Conservation (phyloP, 805 yeast genomes). For the Saturnispora zaruensis region DNA sequence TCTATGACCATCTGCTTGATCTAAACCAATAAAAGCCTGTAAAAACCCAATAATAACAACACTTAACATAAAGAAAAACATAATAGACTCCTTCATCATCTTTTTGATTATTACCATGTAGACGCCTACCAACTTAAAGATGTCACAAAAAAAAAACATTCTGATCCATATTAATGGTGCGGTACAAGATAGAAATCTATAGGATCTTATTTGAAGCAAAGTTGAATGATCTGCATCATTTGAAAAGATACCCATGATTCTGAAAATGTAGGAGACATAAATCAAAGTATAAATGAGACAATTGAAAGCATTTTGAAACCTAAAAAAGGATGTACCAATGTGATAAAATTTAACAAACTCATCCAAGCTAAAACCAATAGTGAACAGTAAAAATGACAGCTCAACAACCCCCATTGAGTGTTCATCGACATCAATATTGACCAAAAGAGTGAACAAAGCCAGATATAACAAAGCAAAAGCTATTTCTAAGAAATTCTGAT, state of each 20-base stretch:
- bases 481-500: conserved; percentile 70
- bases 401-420: conserved; percentile 40
- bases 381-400: conserved; percentile 50
- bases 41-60: conserved; percentile 72
- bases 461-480: conserved; percentile 57
- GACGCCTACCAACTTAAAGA: conserved; percentile 75
- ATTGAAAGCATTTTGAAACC: conserved; percentile 75
- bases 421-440: conserved; percentile 46
- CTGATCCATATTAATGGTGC: conserved; percentile 87
- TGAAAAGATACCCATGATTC: conserved; percentile 37
- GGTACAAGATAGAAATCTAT: conserved; percentile 64
- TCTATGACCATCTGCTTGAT: conserved; percentile 76
- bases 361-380: conserved; percentile 57
- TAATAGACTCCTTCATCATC: conserved; percentile 80
- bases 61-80: conserved; percentile 65
- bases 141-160: conserved; percentile 65
- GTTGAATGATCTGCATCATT: conserved; percentile 20
- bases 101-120: conserved; percentile 79
- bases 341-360: conserved; percentile 66
- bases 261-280: conserved; percentile 42
- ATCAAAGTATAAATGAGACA: conserved; percentile 57
- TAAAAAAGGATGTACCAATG: conserved; percentile 62
- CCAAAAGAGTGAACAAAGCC: conserved; percentile 49
- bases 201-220: conserved; percentile 33
- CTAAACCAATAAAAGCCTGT: conserved; percentile 82